phyloP scores from a whole-genome alignment of 2,329 filamentous ascomycete genomes.

The Pseudocercospora musae region DNA sequence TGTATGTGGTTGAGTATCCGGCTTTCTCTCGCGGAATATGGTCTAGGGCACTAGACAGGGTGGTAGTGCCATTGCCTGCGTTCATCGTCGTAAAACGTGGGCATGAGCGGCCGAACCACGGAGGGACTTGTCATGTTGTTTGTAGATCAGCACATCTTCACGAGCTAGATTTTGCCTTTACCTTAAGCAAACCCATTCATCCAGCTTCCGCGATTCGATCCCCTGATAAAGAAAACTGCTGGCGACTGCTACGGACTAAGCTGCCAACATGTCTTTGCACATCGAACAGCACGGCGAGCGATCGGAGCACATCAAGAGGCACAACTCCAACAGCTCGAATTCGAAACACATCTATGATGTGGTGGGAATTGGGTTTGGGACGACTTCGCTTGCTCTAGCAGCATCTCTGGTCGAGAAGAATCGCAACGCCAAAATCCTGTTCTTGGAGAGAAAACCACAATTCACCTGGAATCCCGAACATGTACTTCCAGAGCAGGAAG shows the following conservation, averaged over 20 bases:
- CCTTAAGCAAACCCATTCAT: too few species aligned
- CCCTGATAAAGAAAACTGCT: background rate
- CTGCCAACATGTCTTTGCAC: constrained; percentile 8
- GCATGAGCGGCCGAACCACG: background rate
- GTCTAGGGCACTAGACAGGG: background rate
- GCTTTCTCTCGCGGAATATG: background rate
- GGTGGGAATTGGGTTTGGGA: constrained; percentile 28
- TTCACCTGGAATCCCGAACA: constrained; percentile 23
- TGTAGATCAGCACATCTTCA: too few species aligned
- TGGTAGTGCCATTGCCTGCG: background rate
- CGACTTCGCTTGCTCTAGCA: constrained; percentile 25
- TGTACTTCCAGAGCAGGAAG: constrained; percentile 21
- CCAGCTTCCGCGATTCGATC: background rate
- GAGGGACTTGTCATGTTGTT: background rate
- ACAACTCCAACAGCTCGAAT: constrained; percentile 4
- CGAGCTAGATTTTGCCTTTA: too few species aligned
- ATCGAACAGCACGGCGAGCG: constrained; percentile 3
- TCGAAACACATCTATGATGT: constrained; percentile 21
- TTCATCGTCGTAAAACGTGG: background rate
- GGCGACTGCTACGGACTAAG: background rate
- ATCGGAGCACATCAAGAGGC: constrained; percentile 6
- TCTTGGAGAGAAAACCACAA: constrained; percentile 22
- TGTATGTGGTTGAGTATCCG: background rate
- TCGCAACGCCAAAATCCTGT: constrained; percentile 18
- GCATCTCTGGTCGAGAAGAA: constrained; percentile 24